phyloP scores from a whole-genome alignment of 495 filamentous ascomycete genomes.

The Haplographium delicatum region DNA sequence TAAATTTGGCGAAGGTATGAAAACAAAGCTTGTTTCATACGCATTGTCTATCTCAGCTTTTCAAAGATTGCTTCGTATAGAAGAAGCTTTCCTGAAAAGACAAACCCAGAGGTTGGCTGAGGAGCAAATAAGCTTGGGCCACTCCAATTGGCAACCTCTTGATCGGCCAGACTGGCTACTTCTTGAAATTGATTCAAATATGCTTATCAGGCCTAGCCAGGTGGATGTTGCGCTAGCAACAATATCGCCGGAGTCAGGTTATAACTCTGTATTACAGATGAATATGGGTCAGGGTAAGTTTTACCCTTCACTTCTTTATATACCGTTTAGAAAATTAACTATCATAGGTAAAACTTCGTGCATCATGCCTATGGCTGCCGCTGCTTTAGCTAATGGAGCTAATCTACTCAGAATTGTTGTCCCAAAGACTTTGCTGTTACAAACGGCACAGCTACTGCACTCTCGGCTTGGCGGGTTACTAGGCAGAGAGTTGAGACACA shows the following conservation, averaged over 20 bases:
- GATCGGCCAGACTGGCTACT: constrained; percentile 49
- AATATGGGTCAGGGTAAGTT: background rate
- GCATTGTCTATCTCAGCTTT: constrained; percentile 37
- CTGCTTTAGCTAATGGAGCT: constrained; percentile 9
- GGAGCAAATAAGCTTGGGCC: constrained; percentile 38
- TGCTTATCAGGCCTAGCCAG: constrained; percentile 47
- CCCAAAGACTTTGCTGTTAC: constrained; percentile 15
- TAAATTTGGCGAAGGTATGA: constrained; percentile 37
- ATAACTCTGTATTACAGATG: constrained; percentile 53
- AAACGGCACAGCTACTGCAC: constrained; percentile 13
- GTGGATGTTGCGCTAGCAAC: constrained; percentile 47
- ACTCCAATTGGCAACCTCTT: constrained; percentile 45
- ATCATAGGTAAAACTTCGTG: constrained; percentile 17
- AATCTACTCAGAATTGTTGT: constrained; percentile 14
- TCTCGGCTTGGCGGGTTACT: constrained; percentile 16
- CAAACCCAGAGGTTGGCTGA: constrained; percentile 29
- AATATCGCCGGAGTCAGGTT: constrained; percentile 36
- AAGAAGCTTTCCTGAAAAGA: constrained; percentile 22
- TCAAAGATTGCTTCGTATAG: constrained; percentile 40
- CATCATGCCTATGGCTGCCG: constrained; percentile 20
- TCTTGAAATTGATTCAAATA: constrained; percentile 51
- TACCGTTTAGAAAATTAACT: background rate
- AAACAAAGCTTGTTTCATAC: constrained; percentile 37
- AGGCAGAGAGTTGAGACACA: constrained; percentile 9
- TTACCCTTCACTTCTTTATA: background rate